Evolutionary conservation across 2,329 filamentous ascomycete genomes (phyloP).

Genomic region (Aspergillus sp.): DNA sequence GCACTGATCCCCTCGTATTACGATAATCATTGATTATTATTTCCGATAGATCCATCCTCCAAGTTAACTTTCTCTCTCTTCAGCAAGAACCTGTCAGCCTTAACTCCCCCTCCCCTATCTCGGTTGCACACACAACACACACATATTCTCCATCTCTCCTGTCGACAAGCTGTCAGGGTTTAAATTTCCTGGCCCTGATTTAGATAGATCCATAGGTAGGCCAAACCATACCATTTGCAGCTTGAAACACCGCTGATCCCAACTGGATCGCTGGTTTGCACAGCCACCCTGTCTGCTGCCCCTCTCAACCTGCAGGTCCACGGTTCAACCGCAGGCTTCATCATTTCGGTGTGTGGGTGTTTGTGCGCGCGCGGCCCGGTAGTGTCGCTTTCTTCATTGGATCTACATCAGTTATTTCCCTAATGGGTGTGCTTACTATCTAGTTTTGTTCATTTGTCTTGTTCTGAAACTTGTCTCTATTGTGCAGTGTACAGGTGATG

Average conservation of each 20-base stretch:
- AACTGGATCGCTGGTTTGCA: slow-evolving; percentile 22
- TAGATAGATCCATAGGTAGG: too few species aligned
- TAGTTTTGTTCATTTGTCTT: too few species aligned
- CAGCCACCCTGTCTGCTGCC: slow-evolving; percentile 30
- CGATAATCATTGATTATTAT: background rate
- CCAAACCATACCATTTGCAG: background rate
- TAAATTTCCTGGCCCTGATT: background rate
- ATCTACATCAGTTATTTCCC: background rate
- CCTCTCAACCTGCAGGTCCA: slow-evolving; percentile 15
- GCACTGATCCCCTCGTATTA: background rate
- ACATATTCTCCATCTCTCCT: background rate
- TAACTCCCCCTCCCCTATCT: too few species aligned
- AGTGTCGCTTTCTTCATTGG: background rate
- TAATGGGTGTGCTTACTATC: background rate
- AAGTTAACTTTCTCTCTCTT: too few species aligned
- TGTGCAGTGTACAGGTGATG: background rate
- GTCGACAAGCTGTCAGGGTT: background rate
- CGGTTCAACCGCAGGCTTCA: slow-evolving; percentile 13
- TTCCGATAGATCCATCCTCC: too few species aligned
- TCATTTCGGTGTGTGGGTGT: background rate
- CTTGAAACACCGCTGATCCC: slow-evolving; percentile 3
- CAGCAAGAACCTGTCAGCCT: background rate
- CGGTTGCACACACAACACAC: background rate
- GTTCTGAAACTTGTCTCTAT: too few species aligned
- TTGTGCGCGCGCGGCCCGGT: background rate